phyloP scores from a whole-genome alignment of 208 protist genomes.

The Naegleria gruberi region DNA sequence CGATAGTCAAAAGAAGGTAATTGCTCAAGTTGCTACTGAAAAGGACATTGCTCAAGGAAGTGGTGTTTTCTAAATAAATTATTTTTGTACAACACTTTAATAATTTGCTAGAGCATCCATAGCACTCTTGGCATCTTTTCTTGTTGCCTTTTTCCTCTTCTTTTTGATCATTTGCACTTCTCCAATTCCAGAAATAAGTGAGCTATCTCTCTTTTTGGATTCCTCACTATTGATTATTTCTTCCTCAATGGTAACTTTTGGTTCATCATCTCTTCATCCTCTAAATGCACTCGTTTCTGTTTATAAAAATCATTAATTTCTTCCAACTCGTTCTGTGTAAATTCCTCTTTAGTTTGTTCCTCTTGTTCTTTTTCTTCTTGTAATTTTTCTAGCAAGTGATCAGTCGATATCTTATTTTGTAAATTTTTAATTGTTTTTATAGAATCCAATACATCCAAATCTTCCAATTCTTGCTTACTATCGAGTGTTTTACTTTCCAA shows the following conservation, averaged over 20 bases:
- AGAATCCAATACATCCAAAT: conserved; percentile 4
- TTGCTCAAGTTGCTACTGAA: background rate
- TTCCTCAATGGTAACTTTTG: background rate
- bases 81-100: no score
- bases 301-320: background rate
- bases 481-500: conserved; percentile 10
- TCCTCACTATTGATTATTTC: background rate
- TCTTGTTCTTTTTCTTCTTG: background rate
- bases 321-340: background rate
- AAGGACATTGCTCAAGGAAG: background rate
- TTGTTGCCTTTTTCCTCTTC: background rate
- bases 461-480: conserved; percentile 4
- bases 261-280: background rate
- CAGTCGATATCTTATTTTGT: background rate
- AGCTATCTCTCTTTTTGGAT: background rate
- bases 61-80: background rate
- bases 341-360: background rate
- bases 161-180: background rate
- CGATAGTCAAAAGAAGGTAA: background rate
- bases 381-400: background rate
- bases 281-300: background rate
- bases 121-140: background rate
- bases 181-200: background rate
- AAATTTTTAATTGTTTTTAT: background rate
- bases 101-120: background rate